phyloP scores from a whole-genome alignment of 352 stramenopile genomes.

The Elongisporangium undulatum region DNA sequence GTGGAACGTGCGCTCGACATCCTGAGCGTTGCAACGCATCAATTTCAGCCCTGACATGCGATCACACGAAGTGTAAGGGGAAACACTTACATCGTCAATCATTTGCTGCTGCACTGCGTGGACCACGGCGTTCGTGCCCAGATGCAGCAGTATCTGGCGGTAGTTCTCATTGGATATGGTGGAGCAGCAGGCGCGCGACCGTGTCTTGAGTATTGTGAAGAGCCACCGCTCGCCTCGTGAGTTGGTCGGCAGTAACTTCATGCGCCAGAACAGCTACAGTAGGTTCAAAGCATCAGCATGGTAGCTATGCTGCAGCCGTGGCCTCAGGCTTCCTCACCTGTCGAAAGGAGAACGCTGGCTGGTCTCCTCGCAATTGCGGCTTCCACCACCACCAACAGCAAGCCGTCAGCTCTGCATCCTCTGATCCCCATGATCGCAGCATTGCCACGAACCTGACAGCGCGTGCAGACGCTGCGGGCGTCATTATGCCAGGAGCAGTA shows the following conservation, averaged over 20 bases:
- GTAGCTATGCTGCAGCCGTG: background rate
- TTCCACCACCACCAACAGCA: conserved; percentile 2
- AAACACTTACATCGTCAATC: conserved; percentile 23
- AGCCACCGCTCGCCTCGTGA: conserved; percentile 48
- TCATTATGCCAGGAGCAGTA: conserved; percentile 36
- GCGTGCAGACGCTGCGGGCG: conserved; percentile 26
- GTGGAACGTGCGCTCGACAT: conserved; percentile 44
- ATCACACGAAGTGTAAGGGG: background rate
- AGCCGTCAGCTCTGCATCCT: background rate
- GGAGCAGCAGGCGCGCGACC: conserved; percentile 21
- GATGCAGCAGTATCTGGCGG: conserved; percentile 22
- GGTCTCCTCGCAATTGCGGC: conserved; percentile 26
- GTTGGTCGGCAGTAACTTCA: conserved; percentile 45
- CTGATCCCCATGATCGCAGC: background rate
- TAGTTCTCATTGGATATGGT: conserved; percentile 29
- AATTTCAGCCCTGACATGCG: background rate
- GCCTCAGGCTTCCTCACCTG: conserved; percentile 5
- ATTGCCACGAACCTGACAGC: conserved; percentile 18
- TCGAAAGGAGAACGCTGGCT: conserved; percentile 36
- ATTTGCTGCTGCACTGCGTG: conserved; percentile 29
- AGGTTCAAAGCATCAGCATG: background rate
- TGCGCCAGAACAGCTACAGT: conserved; percentile 34
- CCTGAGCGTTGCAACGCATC: conserved; percentile 10
- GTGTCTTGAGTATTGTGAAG: conserved; percentile 30
- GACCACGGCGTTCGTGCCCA: conserved; percentile 10